Conservation (phyloP, 208 protist genomes). For the Leishmania arabica region DNA sequence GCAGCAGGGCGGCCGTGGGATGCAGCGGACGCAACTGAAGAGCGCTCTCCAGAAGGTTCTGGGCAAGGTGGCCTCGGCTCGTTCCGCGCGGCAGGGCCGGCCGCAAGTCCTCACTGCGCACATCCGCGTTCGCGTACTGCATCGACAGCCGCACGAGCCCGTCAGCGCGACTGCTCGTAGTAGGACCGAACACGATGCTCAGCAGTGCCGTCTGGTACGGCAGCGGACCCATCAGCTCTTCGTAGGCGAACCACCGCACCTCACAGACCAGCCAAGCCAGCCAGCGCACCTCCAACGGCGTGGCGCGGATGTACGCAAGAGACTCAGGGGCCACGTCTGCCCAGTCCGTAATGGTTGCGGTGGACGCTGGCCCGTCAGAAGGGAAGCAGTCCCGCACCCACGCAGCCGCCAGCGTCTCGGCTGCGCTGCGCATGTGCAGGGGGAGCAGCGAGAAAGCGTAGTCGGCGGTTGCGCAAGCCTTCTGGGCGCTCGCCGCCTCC, state of each 20-base stretch:
- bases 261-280: slow-evolving; percentile 30
- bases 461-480: slow-evolving; percentile 22
- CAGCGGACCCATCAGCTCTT: slow-evolving; percentile 15
- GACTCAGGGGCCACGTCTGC: slow-evolving; percentile 3
- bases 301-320: slow-evolving; percentile 4
- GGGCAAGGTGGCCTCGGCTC: slow-evolving; percentile 18
- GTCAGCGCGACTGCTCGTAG: slow-evolving; percentile 10
- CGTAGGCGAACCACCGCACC: slow-evolving; percentile 26
- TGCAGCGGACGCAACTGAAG: slow-evolving; percentile 24
- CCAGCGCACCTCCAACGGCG: slow-evolving; percentile 26
- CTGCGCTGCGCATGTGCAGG: slow-evolving; percentile 10
- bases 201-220: slow-evolving; percentile 9
- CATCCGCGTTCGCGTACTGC: slow-evolving; percentile 27
- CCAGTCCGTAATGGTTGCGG: slow-evolving; percentile 14
- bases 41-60: slow-evolving; percentile 34
- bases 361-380: not conserved
- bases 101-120: slow-evolving; percentile 18
- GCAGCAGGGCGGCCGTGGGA: slow-evolving; percentile 24
- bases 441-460: slow-evolving; percentile 25
- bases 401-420: slow-evolving; percentile 12
- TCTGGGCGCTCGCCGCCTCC: not conserved
- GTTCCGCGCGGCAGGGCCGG: slow-evolving; percentile 16
- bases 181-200: slow-evolving; percentile 16
- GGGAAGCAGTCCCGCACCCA: slow-evolving; percentile 32
- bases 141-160: slow-evolving; percentile 27